Evolutionary conservation across 2,329 filamentous ascomycete species (phyloP), one percentile per base, ranked within the genome.

Genomic region (Calcarisporium arbuscula): DNA sequence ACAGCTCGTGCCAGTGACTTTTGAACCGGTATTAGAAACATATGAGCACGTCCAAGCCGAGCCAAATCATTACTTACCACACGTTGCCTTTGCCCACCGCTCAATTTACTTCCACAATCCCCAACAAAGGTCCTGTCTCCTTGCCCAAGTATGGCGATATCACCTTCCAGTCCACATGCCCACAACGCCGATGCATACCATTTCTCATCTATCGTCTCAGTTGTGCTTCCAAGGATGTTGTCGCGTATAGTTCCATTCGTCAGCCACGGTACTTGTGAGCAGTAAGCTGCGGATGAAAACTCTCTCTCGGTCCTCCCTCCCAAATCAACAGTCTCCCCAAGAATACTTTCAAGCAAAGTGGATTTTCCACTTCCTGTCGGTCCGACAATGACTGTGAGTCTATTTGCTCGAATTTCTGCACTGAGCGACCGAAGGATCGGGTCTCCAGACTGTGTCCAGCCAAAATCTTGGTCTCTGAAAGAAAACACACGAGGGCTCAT

Each of bases 1-100:
- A 72, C 47, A 2, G 68, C 67, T 12, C 70, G 55, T 4, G 70
- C 68, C 2, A 72, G 47, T 4, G 63, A 57, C 51, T 64, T 10
- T 9, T 9, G 17, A 12, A 17, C 3, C 16, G 1, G 19, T 34
- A 12, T 32, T 11, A 42, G n/a, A 18, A 35, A 33, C 9, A 27
- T 21, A 12, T 25, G n/a, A 16, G 5, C 4, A 6, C 7, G 3
- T 16, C 14, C 7, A 16, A 16, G 12, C 20, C 19, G 15, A 6
- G 19, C 29, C 5, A 11, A 7, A 20, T n/a, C n/a, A n/a, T n/a
- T 19, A 51, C 56, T 37, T 47, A 64, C 61, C 18, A 65, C 48
- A 25, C 64, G 51, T 19, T 64, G 60, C 26, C 54, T 62, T 35
- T 70, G 65, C 1, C 66, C 66, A 22, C 65, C 65, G 25, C 64